Evolutionary conservation across 192 early-diverging fungal genomes (phyloP).

Genomic region (Umbelopsis ramanniana): DNA sequence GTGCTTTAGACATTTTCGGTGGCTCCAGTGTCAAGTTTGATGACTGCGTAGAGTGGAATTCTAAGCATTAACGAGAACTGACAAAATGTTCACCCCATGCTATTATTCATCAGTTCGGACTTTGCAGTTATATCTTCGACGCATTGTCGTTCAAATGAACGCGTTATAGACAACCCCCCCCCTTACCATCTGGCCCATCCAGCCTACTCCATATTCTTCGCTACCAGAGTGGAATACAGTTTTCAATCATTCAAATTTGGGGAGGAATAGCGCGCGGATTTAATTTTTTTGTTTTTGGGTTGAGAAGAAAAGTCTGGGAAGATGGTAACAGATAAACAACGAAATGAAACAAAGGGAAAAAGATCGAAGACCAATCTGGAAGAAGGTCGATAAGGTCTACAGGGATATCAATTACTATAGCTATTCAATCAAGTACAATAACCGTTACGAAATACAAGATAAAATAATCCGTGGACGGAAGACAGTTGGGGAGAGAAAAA

Average conservation of each 20-base stretch:
- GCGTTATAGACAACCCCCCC: too few species aligned
- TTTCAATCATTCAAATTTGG: too few species aligned
- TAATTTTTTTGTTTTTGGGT: too few species aligned
- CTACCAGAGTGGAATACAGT: too few species aligned
- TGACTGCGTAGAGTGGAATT: conserved; percentile 83
- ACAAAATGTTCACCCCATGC: neutral
- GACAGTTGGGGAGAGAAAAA: conserved; percentile 1
- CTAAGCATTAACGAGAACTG: conserved; percentile 15
- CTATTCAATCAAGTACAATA: conserved; percentile 25
- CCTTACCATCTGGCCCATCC: too few species aligned
- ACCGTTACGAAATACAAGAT: conserved; percentile 22
- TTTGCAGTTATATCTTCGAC: neutral
- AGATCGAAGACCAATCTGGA: conserved; percentile 1
- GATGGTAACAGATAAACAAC: neutral
- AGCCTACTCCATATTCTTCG: too few species aligned
- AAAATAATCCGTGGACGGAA: neutral
- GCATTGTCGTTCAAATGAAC: too few species aligned
- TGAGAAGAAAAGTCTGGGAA: too few species aligned
- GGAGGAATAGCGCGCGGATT: too few species aligned
- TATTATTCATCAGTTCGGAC: neutral
- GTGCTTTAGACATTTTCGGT: conserved; percentile 98
- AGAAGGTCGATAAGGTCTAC: conserved; percentile 11
- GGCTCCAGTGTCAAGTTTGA: conserved; percentile 79
- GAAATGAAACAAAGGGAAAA: neutral
- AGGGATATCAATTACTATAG: conserved; percentile 23